These are phyloP conservation scores for Lunularia cruciata DNA, from an alignment of 225 moss, liverwort and hornwort species.

Conservation along the genomic window DNA sequence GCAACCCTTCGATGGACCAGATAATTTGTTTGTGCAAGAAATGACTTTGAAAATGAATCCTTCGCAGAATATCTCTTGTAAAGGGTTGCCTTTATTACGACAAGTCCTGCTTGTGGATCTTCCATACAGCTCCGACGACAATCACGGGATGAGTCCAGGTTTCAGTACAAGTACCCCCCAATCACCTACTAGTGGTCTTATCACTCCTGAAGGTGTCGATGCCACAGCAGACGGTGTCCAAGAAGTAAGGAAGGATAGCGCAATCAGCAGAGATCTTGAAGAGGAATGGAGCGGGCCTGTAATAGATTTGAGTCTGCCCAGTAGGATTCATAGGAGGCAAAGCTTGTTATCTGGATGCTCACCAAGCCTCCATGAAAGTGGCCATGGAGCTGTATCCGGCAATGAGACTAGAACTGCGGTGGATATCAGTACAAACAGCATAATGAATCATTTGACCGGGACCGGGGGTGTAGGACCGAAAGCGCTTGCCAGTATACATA, in stretches of 20 bases:
- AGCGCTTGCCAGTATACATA: conserved; percentile 69
- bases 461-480: conserved; percentile 31
- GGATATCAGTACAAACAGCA: neutral
- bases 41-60: conserved; percentile 9
- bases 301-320: conserved; percentile 15
- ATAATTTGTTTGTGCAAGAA: neutral
- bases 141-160: conserved; percentile 15
- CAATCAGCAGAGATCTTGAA: conserved; percentile 21
- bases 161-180: conserved; percentile 17
- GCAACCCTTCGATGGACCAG: conserved; percentile 1
- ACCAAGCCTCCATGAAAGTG: neutral
- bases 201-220: neutral
- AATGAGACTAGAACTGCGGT: conserved; percentile 2
- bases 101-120: conserved; percentile 18
- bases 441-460: conserved; percentile 28
- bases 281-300: conserved; percentile 22
- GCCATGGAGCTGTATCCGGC: conserved; percentile 3
- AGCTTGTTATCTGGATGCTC: conserved; percentile 12
- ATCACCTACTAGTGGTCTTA: neutral
- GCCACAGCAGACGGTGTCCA: neutral
- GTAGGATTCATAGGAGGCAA: conserved; percentile 9
- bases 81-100: conserved; percentile 1
- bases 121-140: conserved; percentile 9
- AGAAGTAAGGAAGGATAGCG: conserved; percentile 14
- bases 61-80: neutral